A percentile compares a stretch with the other conserved stretches of the same genome.
These are phyloP conservation scores for Alternaria tenuissima DNA, from an alignment of 2,329 filamentous ascomycete species.

Conservation along the genomic window DNA sequence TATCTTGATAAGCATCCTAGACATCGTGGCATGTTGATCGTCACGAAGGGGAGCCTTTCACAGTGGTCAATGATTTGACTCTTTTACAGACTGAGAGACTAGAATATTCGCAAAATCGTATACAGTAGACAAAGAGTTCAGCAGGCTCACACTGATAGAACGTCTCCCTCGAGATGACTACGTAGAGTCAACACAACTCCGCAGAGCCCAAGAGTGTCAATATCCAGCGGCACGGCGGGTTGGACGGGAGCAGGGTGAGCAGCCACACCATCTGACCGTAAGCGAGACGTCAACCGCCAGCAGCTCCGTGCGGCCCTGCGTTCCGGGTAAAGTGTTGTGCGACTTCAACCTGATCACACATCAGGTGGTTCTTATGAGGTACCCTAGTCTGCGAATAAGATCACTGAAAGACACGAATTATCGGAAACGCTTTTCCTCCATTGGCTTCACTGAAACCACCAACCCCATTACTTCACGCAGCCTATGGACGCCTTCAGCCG, in stretches of 20 bases:
- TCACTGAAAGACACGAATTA: slow-evolving; percentile 4
- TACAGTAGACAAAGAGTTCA: background rate
- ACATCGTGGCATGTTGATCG: background rate
- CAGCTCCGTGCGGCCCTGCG: slow-evolving; percentile 38
- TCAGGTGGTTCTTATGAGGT: slow-evolving; percentile 13
- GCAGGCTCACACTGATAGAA: background rate
- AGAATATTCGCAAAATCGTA: background rate
- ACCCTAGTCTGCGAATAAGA: slow-evolving; percentile 28
- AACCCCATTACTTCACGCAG: slow-evolving; percentile 26
- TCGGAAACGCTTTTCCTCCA: slow-evolving; percentile 23
- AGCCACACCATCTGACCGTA: slow-evolving; percentile 22
- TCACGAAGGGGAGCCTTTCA: background rate
- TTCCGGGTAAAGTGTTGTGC: slow-evolving; percentile 41
- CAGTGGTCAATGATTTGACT: background rate
- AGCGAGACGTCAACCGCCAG: slow-evolving; percentile 27
- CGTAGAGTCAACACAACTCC: background rate
- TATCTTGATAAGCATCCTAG: background rate
- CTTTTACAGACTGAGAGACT: background rate
- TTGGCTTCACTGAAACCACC: slow-evolving; percentile 32
- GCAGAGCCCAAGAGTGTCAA: slow-evolving; percentile 9
- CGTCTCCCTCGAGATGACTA: background rate
- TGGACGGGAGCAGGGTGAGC: slow-evolving; percentile 19
- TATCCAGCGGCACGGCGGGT: slow-evolving; percentile 1
- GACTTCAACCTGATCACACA: slow-evolving; percentile 24
- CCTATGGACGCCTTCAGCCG: slow-evolving; percentile 20